These are phyloP conservation scores for Aspergillus clavatus DNA, from an alignment of 2,329 filamentous ascomycete genomes.

Conservation along the genomic window DNA sequence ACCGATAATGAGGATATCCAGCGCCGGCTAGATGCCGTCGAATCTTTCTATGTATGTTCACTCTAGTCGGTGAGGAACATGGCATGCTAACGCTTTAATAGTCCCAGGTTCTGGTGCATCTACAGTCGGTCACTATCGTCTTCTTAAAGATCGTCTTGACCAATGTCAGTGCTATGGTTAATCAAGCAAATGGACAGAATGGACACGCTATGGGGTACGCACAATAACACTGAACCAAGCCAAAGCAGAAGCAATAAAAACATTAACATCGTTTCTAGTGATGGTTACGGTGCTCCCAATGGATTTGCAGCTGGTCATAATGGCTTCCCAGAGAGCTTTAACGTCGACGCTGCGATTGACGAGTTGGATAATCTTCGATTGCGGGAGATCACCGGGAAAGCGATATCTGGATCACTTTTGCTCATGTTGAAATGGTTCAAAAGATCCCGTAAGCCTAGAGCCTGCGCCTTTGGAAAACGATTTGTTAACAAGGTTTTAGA, in stretches of 20 bases:
- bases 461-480: not conserved
- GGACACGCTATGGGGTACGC: slow-evolving; percentile 46
- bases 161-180: slow-evolving; percentile 81
- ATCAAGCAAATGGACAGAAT: slow-evolving; percentile 48
- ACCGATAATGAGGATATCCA: slow-evolving; percentile 38
- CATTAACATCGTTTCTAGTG: slow-evolving; percentile 12
- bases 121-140: slow-evolving; percentile 91
- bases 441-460: slow-evolving; percentile 67
- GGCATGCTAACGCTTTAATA: slow-evolving; percentile 31
- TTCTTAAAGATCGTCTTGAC: slow-evolving; percentile 81
- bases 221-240: slow-evolving; percentile 22
- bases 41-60: slow-evolving; percentile 74
- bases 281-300: slow-evolving; percentile 24
- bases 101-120: slow-evolving; percentile 71
- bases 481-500: slow-evolving; percentile 50
- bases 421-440: slow-evolving; percentile 96
- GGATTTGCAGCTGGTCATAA: slow-evolving; percentile 17
- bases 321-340: slow-evolving; percentile 21
- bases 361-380: slow-evolving; percentile 77
- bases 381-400: slow-evolving; percentile 85
- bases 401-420: slow-evolving; percentile 81
- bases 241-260: slow-evolving; percentile 1
- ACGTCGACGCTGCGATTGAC: slow-evolving; percentile 50
- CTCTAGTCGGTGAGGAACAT: slow-evolving; percentile 2
- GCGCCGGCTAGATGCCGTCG: slow-evolving; percentile 65